A percentile compares a stretch with the other conserved stretches of the same genome.
These are phyloP conservation scores for Teratosphaeria gauchensis DNA, from an alignment of 2,329 filamentous ascomycete genomes.

Conservation along the genomic window DNA sequence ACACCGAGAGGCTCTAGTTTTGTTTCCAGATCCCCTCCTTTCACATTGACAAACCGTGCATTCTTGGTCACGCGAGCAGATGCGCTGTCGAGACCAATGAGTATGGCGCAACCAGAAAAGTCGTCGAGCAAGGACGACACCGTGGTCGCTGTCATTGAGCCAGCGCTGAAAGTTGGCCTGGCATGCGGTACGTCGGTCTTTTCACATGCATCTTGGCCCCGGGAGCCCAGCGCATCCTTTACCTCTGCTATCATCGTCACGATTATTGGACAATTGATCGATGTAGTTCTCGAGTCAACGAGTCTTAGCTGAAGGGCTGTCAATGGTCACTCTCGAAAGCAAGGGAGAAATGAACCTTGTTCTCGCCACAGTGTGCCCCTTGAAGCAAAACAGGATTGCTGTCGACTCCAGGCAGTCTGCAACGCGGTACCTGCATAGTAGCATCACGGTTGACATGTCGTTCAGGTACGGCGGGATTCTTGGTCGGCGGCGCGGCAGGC, in stretches of 20 bases:
- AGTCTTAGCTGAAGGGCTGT: not conserved
- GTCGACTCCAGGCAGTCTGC: not conserved
- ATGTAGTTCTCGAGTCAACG: too few species aligned
- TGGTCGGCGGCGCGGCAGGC: conserved; percentile 35
- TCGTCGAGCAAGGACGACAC: conserved; percentile 8
- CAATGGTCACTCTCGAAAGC: not conserved
- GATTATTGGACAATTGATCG: too few species aligned
- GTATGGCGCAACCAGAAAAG: not conserved
- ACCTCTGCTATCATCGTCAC: not conserved
- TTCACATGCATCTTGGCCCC: not conserved
- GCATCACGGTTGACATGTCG: not conserved
- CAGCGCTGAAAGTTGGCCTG: conserved; percentile 24
- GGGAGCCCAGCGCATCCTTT: too few species aligned
- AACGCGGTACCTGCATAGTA: not conserved
- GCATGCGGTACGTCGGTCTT: conserved; percentile 21
- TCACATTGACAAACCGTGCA: not conserved
- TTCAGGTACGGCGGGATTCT: conserved; percentile 56
- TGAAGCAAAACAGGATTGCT: not conserved
- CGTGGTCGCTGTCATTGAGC: conserved; percentile 15
- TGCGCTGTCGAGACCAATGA: not conserved
- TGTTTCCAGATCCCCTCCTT: not conserved
- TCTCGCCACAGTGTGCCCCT: not conserved
- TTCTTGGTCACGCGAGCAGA: not conserved
- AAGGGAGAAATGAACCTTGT: not conserved
- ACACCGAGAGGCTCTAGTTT: not conserved